A percentile compares a stretch with the other conserved stretches of the same genome.
phyloP scores from a whole-genome alignment of 2,329 filamentous ascomycete genomes.

The Apiospora arundinis region DNA sequence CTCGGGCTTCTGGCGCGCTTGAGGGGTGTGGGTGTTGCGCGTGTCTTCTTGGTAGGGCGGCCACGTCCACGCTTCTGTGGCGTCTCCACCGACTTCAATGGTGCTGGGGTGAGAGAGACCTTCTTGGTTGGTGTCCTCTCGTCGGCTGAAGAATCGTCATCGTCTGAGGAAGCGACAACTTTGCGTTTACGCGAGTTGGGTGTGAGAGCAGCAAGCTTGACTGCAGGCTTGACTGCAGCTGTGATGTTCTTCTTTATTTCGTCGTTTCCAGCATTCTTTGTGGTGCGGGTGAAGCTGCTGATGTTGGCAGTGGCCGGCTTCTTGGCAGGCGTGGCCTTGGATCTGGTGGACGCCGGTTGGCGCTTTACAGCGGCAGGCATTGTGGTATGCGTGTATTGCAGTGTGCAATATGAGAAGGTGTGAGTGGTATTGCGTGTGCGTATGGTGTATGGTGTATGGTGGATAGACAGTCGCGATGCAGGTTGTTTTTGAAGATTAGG shows the following conservation, averaged over 20 bases:
- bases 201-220: conserved; percentile 47
- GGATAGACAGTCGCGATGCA: not conserved
- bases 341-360: conserved; percentile 32
- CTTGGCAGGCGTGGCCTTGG: conserved; percentile 34
- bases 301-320: conserved; percentile 43
- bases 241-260: conserved; percentile 44
- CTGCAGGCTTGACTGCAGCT: conserved; percentile 28
- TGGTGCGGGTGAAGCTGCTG: conserved; percentile 53
- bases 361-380: conserved; percentile 40
- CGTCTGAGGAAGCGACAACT: conserved; percentile 33
- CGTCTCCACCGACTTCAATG: conserved; percentile 25
- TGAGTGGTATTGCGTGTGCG: not conserved
- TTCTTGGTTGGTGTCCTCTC: conserved; percentile 33
- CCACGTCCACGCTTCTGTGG: conserved; percentile 36
- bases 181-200: conserved; percentile 45
- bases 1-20: conserved; percentile 41
- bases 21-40: conserved; percentile 32
- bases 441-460: not conserved
- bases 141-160: conserved; percentile 40
- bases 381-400: conserved; percentile 24
- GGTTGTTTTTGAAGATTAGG: not conserved
- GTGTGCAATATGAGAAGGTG: not conserved
- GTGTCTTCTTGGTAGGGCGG: conserved; percentile 38
- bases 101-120: conserved; percentile 19
- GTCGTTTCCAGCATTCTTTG: conserved; percentile 47